Base-by-base conservation (phyloP, 441 rosid species). In the Geranium incanum region DNA sequence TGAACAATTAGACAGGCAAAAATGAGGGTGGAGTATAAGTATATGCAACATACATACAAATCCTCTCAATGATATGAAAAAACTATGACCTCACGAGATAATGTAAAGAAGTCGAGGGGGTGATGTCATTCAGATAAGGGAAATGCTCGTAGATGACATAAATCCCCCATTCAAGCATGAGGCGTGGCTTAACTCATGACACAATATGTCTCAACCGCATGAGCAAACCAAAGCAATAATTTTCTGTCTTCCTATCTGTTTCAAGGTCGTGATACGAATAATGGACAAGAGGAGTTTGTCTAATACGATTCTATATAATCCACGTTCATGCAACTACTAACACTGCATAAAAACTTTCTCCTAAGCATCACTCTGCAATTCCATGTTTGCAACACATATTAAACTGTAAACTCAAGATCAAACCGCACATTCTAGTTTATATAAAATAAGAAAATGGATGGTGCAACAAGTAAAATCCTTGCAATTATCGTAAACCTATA, bases 41-140 rank as follows among this genome's bases (percentile, higher is more conserved):
- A 15, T 18, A 57, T 15, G 19, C 63, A 57, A 57, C 63, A 57
- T 16, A 43, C 12, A 57, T 0, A 3, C 19, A 57, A 16, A 57
- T 57, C 3, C 1, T 16, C 8, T 15, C 21, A 57, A 57, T 15
- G 8, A 57, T 57, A 16, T 6, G 63, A 57, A 16, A 28, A 57
- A 16, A 15, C 21, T 57, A 5, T 57, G 21, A 0, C 8, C 19
- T 6, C 23, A 16, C 60, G 7, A 57, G 63, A 57, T 9, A 3
- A 21, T 5, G 5, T 5, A 57, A 18, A 57, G 23, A 18, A 57
- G 21, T 57, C 16, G 18, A 52, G 60, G 19, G 60, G 60, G 7
- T 52, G 60, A 52, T 52, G 15, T 52, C 60, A 52, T 52, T 48
- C 57, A 48, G 57, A 11, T 48, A 48, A 13, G n/a, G 57, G 57